phyloP scores from a whole-genome alignment of 495 filamentous ascomycete species.

The Cairneyella variabilis region DNA sequence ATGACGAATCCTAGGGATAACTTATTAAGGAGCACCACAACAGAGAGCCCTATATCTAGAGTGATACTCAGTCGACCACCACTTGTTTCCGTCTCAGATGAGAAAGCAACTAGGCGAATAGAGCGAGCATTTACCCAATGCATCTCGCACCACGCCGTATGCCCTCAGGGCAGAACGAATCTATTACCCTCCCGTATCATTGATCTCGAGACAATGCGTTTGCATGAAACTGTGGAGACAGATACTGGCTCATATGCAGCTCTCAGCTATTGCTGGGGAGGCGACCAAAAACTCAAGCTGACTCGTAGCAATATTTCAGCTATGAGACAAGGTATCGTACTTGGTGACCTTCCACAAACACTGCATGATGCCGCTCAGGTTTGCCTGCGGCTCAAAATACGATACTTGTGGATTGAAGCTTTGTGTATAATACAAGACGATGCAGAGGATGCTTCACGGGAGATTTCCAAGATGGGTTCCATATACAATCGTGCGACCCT shows the following conservation, averaged over 20 bases:
- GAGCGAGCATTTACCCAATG: slow-evolving; percentile 6
- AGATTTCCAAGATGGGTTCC: slow-evolving; percentile 1
- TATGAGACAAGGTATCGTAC: slow-evolving; percentile 2
- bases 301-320: slow-evolving; percentile 10
- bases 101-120: not conserved
- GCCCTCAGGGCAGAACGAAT: slow-evolving; percentile 2
- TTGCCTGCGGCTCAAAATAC: slow-evolving; percentile 19
- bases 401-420: slow-evolving; percentile 36
- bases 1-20: not conserved
- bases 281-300: slow-evolving; percentile 12
- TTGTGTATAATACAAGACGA: slow-evolving; percentile 27
- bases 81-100: not conserved
- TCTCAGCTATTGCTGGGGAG: slow-evolving; percentile 26
- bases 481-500: slow-evolving; percentile 4
- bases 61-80: slow-evolving; percentile 4
- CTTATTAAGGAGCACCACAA: not conserved
- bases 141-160: not conserved
- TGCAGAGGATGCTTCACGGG: not conserved
- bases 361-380: slow-evolving; percentile 25
- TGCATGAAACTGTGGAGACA: not conserved
- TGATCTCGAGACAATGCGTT: slow-evolving; percentile 4
- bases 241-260: not conserved
- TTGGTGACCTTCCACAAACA: slow-evolving; percentile 23
- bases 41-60: slow-evolving; percentile 5
- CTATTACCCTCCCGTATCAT: slow-evolving; percentile 3